Percentiles rank a stretch among this genome's conserved stretches.
Conservation (phyloP, 805 yeast species). For the Barnettozyma californica region DNA sequence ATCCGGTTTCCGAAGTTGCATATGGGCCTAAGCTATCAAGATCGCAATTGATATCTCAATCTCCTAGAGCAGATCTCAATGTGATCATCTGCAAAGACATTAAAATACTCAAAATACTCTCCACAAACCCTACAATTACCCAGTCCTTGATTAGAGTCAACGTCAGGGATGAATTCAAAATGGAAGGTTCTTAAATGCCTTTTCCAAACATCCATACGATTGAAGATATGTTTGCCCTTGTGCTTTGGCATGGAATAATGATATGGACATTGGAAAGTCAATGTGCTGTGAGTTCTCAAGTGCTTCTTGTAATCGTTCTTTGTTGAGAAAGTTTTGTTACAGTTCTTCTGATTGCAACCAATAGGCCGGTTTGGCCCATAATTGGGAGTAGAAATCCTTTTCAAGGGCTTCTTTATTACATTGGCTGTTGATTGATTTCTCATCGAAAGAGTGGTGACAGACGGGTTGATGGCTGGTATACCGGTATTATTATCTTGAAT, state of each 20-base stretch:
- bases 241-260: slow-evolving; percentile 41
- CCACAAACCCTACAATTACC: slow-evolving; percentile 71
- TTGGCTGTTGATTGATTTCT: background rate
- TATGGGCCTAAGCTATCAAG: background rate
- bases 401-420: background rate
- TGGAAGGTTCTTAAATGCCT: slow-evolving; percentile 70
- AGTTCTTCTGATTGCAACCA: slow-evolving; percentile 4
- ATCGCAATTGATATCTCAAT: background rate
- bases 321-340: slow-evolving; percentile 2
- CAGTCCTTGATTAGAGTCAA: slow-evolving; percentile 33
- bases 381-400: slow-evolving; percentile 2
- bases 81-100: slow-evolving; percentile 29
- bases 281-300: slow-evolving; percentile 5
- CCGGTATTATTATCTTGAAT: background rate
- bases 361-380: background rate
- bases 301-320: slow-evolving; percentile 10
- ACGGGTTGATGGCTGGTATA: background rate
- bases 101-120: slow-evolving; percentile 46
- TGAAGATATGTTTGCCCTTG: slow-evolving; percentile 70
- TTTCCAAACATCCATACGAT: slow-evolving; percentile 67
- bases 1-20: background rate
- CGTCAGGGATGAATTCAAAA: slow-evolving; percentile 26
- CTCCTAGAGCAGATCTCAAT: slow-evolving; percentile 8
- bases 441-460: background rate
- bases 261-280: slow-evolving; percentile 10